These are phyloP conservation scores for Ilyonectria mors-panacis DNA, from an alignment of 2,329 filamentous ascomycete genomes.

Conservation along the genomic window DNA sequence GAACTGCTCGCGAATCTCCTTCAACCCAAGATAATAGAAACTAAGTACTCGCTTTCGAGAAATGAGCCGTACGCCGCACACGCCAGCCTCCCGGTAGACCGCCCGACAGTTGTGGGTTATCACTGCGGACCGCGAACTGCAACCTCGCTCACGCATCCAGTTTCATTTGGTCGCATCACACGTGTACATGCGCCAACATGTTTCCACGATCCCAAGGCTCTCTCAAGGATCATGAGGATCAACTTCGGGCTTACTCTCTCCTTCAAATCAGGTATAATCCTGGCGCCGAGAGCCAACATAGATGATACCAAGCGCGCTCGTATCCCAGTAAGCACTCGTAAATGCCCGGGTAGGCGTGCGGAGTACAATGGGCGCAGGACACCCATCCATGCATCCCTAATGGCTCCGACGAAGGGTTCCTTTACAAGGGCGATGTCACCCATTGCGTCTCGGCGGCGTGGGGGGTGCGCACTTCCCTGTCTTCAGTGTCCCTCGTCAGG, in stretches of 20 bases:
- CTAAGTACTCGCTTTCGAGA: conserved; percentile 6
- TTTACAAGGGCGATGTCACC: conserved; percentile 34
- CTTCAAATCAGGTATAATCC: conserved; percentile 24
- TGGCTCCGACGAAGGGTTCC: conserved; percentile 28
- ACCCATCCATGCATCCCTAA: conserved; percentile 37
- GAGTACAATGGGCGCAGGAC: conserved; percentile 31
- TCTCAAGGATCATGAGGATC: conserved; percentile 29
- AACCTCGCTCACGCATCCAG: conserved; percentile 10
- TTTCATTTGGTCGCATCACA: conserved; percentile 30
- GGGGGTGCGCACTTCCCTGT: conserved; percentile 41
- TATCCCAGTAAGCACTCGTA: conserved; percentile 12
- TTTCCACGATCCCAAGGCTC: conserved; percentile 10
- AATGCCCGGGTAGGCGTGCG: conserved; percentile 16
- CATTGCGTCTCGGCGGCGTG: conserved; percentile 45
- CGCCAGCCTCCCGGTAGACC: conserved; percentile 19
- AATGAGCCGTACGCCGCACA: conserved; percentile 17
- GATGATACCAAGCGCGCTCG: conserved; percentile 23
- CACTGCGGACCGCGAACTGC: conserved; percentile 14
- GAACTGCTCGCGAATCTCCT: conserved; percentile 8
- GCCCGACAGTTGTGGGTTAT: conserved; percentile 6
- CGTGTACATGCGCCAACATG: conserved; percentile 28
- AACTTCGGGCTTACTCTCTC: conserved; percentile 27
- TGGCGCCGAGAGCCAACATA: conserved; percentile 19
- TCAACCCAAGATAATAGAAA: neutral
- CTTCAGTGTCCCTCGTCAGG: conserved; percentile 38